Percentiles rank a stretch among this genome's conserved stretches.
Conservation (phyloP, 176 grass and related monocot species). For the Tuctoria greenei region DNA sequence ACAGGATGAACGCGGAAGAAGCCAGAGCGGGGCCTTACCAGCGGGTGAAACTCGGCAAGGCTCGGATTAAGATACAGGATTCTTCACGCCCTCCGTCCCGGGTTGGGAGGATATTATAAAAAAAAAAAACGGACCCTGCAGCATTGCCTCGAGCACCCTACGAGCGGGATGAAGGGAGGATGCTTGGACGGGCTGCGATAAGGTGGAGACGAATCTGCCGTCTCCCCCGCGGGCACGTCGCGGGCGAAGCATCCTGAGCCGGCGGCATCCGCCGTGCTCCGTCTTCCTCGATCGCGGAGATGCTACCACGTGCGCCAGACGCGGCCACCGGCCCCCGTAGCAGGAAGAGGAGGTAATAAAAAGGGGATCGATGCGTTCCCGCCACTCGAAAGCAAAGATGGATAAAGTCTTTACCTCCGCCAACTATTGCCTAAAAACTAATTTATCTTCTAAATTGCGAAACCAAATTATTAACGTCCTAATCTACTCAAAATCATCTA, state of each 20-base stretch:
- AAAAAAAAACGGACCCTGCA: background rate
- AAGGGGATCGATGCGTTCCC: slow-evolving; percentile 13
- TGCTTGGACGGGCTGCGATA: slow-evolving; percentile 27
- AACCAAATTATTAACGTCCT: no score
- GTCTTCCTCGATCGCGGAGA: background rate
- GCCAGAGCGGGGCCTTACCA: slow-evolving; percentile 1
- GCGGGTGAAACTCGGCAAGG: background rate
- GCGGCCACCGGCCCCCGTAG: background rate
- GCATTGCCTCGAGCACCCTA: slow-evolving; percentile 32
- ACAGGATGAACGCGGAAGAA: background rate
- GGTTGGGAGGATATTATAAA: slow-evolving; percentile 35
- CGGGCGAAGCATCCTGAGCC: slow-evolving; percentile 20
- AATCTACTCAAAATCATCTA: no score
- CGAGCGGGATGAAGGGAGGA: background rate
- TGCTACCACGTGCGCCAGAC: background rate
- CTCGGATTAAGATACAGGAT: background rate
- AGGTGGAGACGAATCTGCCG: slow-evolving; percentile 35
- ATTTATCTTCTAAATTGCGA: no score
- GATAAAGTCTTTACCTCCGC: no score
- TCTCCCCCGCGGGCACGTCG: slow-evolving; percentile 30
- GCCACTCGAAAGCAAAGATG: background rate
- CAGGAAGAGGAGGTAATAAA: background rate
- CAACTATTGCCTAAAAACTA: no score
- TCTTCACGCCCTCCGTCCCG: background rate
- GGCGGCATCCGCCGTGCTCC: slow-evolving; percentile 3